A percentile compares a stretch with the other conserved stretches of the same genome.
These are phyloP conservation scores for Hibiscus trionum DNA, from an alignment of 345 rosid species.

Conservation along the genomic window DNA sequence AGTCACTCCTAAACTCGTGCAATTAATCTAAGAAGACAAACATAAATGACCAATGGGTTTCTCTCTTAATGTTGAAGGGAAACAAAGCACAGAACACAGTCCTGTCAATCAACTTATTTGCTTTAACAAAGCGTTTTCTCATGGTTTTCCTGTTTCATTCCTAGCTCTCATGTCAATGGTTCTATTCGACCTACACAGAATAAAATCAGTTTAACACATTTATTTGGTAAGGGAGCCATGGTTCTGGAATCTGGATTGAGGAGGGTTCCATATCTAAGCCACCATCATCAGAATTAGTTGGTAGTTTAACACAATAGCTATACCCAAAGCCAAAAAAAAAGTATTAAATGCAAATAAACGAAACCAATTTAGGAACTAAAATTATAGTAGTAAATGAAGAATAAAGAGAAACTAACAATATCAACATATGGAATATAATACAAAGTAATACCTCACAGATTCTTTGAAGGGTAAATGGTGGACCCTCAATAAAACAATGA, in stretches of 20 bases:
- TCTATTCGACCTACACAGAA: background rate
- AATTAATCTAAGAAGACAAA: too few species aligned
- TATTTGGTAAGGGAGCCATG: background rate
- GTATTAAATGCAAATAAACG: background rate
- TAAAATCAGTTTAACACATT: background rate
- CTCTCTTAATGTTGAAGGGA: too few species aligned
- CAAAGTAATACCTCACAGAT: conserved; percentile 64
- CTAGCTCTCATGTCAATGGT: too few species aligned
- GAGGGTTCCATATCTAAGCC: background rate
- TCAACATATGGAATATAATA: background rate
- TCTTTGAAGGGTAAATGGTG: conserved; percentile 95
- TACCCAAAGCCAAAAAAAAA: background rate
- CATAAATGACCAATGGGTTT: too few species aligned
- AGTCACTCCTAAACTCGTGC: too few species aligned
- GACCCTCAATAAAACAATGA: conserved; percentile 68
- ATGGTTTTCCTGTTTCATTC: too few species aligned
- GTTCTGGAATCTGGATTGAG: background rate
- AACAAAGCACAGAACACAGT: too few species aligned
- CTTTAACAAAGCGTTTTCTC: too few species aligned
- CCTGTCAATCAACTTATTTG: too few species aligned
- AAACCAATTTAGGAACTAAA: background rate
- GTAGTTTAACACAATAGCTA: background rate
- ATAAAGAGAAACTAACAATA: background rate
- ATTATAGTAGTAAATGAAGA: background rate
- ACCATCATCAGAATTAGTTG: background rate